Evolutionary conservation across 2,329 filamentous ascomycete genomes (phyloP).

Genomic region (Penicillium sp.): DNA sequence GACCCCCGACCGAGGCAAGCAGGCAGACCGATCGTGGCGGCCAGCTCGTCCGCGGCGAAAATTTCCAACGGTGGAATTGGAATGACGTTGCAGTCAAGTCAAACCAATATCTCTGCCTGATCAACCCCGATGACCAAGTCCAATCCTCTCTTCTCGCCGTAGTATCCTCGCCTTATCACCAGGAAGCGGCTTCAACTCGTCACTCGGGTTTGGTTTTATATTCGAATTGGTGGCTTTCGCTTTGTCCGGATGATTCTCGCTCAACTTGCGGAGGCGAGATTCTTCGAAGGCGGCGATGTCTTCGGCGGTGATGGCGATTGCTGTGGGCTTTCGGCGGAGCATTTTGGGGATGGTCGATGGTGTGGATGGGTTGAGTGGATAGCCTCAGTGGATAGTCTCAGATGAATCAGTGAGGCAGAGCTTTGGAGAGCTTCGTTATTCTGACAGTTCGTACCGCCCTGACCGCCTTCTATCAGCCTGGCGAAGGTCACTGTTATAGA

Average conservation of each 20-base stretch:
- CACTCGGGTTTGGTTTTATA: conserved; percentile 47
- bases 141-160: conserved; percentile 50
- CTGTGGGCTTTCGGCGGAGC: conserved; percentile 55
- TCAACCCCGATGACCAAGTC: conserved; percentile 34
- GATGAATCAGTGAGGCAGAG: too few relatives aligned
- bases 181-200: conserved; percentile 53
- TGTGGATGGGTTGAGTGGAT: background rate
- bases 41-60: too few relatives aligned
- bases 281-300: conserved; percentile 53
- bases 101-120: background rate
- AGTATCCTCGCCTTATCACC: conserved; percentile 53
- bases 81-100: too few relatives aligned
- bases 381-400: background rate
- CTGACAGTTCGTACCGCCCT: too few relatives aligned
- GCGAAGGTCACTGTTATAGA: too few relatives aligned
- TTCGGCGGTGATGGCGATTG: conserved; percentile 53
- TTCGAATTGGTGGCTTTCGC: conserved; percentile 25
- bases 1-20: too few relatives aligned
- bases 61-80: too few relatives aligned
- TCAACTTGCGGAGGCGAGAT: conserved; percentile 35
- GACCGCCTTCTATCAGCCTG: too few relatives aligned
- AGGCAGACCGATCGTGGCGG: too few relatives aligned
- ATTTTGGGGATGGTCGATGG: conserved; percentile 31
- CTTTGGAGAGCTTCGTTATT: too few relatives aligned
- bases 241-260: conserved; percentile 30